These are phyloP conservation scores for Danielozyma ontarioensis DNA, from an alignment of 805 yeast species.

Conservation along the genomic window DNA sequence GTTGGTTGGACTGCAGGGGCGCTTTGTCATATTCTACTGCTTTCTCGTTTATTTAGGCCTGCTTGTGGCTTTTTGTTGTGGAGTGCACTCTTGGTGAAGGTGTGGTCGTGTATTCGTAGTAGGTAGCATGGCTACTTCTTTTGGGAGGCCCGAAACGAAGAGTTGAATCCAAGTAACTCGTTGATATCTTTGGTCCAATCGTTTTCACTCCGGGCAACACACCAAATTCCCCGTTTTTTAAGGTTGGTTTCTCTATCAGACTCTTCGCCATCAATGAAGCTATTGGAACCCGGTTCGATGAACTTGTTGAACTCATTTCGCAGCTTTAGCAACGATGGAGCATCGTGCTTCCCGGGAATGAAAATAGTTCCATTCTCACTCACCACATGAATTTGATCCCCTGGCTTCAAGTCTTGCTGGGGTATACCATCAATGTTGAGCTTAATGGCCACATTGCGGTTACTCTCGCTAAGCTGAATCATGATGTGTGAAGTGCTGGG, in stretches of 20 bases:
- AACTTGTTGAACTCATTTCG: constrained; percentile 13
- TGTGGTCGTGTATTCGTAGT: too few relatives aligned
- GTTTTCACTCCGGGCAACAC: constrained; percentile 74
- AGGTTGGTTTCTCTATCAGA: not conserved
- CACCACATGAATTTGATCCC: constrained; percentile 74
- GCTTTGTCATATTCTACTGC: too few relatives aligned
- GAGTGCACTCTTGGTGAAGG: too few relatives aligned
- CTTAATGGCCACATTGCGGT: constrained; percentile 39
- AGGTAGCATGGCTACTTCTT: constrained; percentile 1
- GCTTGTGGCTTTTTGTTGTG: too few relatives aligned
- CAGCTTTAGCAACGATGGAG: constrained; percentile 18
- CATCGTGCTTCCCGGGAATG: constrained; percentile 46
- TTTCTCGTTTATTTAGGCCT: too few relatives aligned
- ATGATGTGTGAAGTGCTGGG: constrained; percentile 75
- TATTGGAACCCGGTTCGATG: constrained; percentile 14
- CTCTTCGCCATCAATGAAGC: too few relatives aligned
- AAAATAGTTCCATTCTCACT: constrained; percentile 61
- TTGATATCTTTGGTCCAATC: constrained; percentile 94
- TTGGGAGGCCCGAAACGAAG: constrained; percentile 55
- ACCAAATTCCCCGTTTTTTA: constrained; percentile 64
- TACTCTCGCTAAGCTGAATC: constrained; percentile 51
- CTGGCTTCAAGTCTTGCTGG: constrained; percentile 60
- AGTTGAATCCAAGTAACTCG: constrained; percentile 82
- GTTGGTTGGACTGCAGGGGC: too few relatives aligned
- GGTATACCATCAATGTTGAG: constrained; percentile 82